phyloP scores from a whole-genome alignment of 441 rosid species.

The Pelargonium myrrhifolium region DNA sequence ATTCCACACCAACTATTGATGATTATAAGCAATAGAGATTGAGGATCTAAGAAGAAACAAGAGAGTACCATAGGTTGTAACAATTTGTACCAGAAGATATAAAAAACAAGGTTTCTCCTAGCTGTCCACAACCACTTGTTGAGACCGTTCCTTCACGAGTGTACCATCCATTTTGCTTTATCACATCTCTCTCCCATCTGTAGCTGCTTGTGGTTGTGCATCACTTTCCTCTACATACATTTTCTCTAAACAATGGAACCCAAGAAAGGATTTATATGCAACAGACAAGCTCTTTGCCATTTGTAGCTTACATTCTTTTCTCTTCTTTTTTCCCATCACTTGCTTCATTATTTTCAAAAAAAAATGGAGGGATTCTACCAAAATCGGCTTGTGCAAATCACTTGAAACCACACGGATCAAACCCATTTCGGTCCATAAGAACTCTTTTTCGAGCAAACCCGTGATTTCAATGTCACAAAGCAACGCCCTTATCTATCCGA shows the following conservation, averaged over 20 bases:
- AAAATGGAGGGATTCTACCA: no score
- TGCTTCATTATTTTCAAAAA: no score
- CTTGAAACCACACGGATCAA: no score
- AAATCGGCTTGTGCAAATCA: no score
- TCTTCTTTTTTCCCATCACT: no score
- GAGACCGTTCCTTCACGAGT: constrained; percentile 12
- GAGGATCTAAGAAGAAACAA: constrained; percentile 18
- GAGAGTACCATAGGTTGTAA: constrained; percentile 22
- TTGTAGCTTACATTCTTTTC: no score
- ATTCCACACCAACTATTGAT: background rate
- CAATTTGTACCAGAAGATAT: constrained; percentile 18
- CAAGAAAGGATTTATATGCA: background rate
- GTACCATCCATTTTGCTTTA: constrained; percentile 14
- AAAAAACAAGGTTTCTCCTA: constrained; percentile 10
- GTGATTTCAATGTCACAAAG: no score
- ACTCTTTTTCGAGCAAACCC: no score
- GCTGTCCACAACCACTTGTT: constrained; percentile 30
- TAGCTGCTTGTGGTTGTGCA: background rate
- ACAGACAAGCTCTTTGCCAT: background rate
- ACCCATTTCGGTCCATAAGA: no score
- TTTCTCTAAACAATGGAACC: constrained; percentile 1
- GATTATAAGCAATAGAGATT: constrained; percentile 9
- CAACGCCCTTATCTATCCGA: no score
- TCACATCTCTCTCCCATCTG: constrained; percentile 1
- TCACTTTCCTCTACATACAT: background rate